Base-by-base conservation (phyloP, 768 basidiomycete genomes). In the Paxillus rubicundulus region DNA sequence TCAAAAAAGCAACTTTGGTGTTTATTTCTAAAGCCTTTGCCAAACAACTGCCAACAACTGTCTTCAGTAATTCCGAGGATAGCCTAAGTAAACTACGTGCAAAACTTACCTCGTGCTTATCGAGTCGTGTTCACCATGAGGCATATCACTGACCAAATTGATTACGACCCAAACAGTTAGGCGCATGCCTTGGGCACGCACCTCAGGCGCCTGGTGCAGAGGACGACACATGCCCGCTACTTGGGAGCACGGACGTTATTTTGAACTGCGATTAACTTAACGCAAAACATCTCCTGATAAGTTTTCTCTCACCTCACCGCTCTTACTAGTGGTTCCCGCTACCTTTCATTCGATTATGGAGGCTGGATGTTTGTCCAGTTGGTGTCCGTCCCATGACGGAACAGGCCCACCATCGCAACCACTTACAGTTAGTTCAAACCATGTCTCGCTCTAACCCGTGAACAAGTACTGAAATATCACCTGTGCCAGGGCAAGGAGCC, bases 61-160 rank as follows among this genome's bases (percentile, higher is more conserved):
- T 47, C 33, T 27, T 18, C 37, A 33, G 12, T 4, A 13, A 33
- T 33, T 4, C 33, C 12, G 33, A 33, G 33, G 9, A n/a, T n/a
- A n/a, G n/a, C n/a, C n/a, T n/a, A n/a, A n/a, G n/a, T n/a, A n/a
- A n/a, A n/a, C n/a, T n/a, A n/a, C 12, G 21, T 21, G 5, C 24
- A 24, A 1, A n/a, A 9, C 5, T 43, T 30, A 9, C 42, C 24
- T 44, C 24, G 42, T n/a, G n/a, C 21, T 7, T 24, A 16, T 13
- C 5, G 45, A 18, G 52, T 44, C 37, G 60, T 7, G 52, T 53
- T 52, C 38, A 8, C 58, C 57, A 61, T 45, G 60, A 61, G 61
- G 61, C 47, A 36, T 17, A 2, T 14, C 27, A 24, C 17, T n/a
- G 24, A 5, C 10, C 13, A 24, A 10, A 28, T 43, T 42, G 4